These are phyloP conservation scores for Trichoderma sp. DNA, from an alignment of 2,329 filamentous ascomycete species.

Conservation along the genomic window DNA sequence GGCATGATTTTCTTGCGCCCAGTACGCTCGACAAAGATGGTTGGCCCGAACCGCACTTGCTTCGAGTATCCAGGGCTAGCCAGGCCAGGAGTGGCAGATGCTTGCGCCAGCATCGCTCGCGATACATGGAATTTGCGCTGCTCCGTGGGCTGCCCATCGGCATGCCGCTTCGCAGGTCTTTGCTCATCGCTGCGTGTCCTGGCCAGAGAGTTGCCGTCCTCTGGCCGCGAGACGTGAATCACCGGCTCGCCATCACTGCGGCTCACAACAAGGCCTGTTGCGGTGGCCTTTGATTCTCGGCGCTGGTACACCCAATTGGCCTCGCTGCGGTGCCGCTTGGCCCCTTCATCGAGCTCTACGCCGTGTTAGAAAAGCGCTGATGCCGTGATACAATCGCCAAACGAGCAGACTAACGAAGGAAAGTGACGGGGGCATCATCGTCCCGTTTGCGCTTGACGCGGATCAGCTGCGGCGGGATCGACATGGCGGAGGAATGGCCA, in stretches of 20 bases:
- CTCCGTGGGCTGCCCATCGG: slow-evolving; percentile 32
- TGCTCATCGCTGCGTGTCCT: slow-evolving; percentile 25
- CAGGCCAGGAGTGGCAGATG: slow-evolving; percentile 25
- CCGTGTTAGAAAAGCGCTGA: slow-evolving; percentile 27
- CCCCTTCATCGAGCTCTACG: slow-evolving; percentile 54
- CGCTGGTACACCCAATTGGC: slow-evolving; percentile 59
- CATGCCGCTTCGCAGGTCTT: slow-evolving; percentile 21
- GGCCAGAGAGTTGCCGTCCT: slow-evolving; percentile 32
- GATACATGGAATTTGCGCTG: slow-evolving; percentile 60
- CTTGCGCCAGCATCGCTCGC: slow-evolving; percentile 45
- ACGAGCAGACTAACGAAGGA: slow-evolving; percentile 49
- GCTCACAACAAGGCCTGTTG: slow-evolving; percentile 30
- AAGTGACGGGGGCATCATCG: slow-evolving; percentile 56
- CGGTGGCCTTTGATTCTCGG: slow-evolving; percentile 41
- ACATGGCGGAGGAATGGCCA: slow-evolving; percentile 44
- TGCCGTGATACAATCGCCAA: slow-evolving; percentile 11
- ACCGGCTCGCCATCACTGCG: slow-evolving; percentile 40
- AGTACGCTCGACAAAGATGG: slow-evolving; percentile 59
- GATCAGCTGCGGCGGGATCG: slow-evolving; percentile 59
- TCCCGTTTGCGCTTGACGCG: slow-evolving; percentile 63
- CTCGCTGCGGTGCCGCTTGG: slow-evolving; percentile 55
- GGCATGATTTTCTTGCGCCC: slow-evolving; percentile 40
- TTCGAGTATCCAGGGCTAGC: slow-evolving; percentile 42
- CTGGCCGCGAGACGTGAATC: slow-evolving; percentile 52
- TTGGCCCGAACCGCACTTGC: slow-evolving; percentile 45